A percentile compares a stretch with the other conserved stretches of the same genome.
Evolutionary conservation across 2,329 filamentous ascomycete genomes (phyloP).

Genomic region (Apiospora kogelbergensis): DNA sequence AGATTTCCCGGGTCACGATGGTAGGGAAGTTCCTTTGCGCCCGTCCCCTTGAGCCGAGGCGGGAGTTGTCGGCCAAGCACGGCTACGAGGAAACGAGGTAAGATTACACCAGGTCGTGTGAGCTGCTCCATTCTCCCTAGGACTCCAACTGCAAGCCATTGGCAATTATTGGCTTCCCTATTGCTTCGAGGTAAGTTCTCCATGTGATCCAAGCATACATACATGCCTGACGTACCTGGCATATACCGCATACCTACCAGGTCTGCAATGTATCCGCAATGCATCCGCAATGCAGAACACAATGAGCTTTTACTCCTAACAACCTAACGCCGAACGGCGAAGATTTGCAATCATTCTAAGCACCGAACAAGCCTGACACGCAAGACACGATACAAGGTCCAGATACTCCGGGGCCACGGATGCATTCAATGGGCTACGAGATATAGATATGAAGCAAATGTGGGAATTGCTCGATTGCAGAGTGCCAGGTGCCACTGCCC

Average conservation of each 20-base stretch:
- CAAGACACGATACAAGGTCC: background rate
- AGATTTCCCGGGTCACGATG: constrained; percentile 34
- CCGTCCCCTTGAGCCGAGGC: constrained; percentile 23
- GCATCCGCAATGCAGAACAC: too few relatives aligned
- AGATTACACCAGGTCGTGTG: constrained; percentile 1
- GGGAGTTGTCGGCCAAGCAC: constrained; percentile 30
- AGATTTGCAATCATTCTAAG: background rate
- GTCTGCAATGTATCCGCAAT: too few relatives aligned
- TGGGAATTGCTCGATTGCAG: constrained; percentile 3
- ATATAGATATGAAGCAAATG: background rate
- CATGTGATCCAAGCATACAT: background rate
- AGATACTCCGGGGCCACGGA: background rate
- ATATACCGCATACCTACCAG: too few relatives aligned
- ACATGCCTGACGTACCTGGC: too few relatives aligned
- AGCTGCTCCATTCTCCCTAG: background rate
- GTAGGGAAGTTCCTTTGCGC: constrained; percentile 7
- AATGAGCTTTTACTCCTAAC: background rate
- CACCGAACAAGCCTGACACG: background rate
- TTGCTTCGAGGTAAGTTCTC: background rate
- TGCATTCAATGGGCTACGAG: background rate
- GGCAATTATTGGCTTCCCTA: background rate
- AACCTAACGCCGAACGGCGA: background rate
- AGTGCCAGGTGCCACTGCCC: background rate
- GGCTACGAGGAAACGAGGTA: constrained; percentile 13
- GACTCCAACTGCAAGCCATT: background rate